Evolutionary conservation across 2,329 filamentous ascomycete genomes (phyloP).

Genomic region (Xylaria hypoxylon): DNA sequence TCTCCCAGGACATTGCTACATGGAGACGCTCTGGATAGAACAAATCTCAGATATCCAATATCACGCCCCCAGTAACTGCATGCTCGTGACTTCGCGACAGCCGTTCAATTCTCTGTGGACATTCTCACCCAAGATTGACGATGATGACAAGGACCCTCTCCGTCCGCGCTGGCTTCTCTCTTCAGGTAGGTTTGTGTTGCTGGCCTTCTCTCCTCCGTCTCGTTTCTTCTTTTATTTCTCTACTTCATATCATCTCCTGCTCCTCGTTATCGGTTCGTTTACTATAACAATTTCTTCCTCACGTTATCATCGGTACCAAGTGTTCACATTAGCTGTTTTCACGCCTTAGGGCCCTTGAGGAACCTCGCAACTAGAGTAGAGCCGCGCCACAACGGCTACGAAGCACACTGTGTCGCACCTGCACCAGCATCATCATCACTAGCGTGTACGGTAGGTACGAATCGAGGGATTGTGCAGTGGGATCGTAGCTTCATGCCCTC

Average conservation of each 20-base stretch:
- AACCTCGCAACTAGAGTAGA: constrained; percentile 14
- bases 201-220: not conserved
- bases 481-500: constrained; percentile 49
- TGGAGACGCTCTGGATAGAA: constrained; percentile 49
- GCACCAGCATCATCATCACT: constrained; percentile 56
- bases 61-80: constrained; percentile 53
- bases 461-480: constrained; percentile 58
- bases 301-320: not conserved
- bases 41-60: constrained; percentile 61
- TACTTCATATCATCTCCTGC: not conserved
- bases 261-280: not conserved
- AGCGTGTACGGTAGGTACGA: constrained; percentile 62
- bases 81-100: constrained; percentile 23
- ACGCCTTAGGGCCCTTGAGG: not conserved
- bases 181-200: constrained; percentile 12
- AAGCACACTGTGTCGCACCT: constrained; percentile 53
- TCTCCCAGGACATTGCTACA: constrained; percentile 29
- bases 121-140: not conserved
- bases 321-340: constrained; percentile 8
- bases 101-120: not conserved
- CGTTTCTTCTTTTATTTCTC: not conserved
- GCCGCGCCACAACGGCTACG: constrained; percentile 47
- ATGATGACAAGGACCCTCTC: constrained; percentile 3
- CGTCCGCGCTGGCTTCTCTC: constrained; percentile 22
- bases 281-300: not conserved